A percentile compares a stretch with the other conserved stretches of the same genome.
These are phyloP conservation scores for Acephala macrosclerotiorum DNA, from an alignment of 2,329 filamentous ascomycete genomes.

Conservation along the genomic window DNA sequence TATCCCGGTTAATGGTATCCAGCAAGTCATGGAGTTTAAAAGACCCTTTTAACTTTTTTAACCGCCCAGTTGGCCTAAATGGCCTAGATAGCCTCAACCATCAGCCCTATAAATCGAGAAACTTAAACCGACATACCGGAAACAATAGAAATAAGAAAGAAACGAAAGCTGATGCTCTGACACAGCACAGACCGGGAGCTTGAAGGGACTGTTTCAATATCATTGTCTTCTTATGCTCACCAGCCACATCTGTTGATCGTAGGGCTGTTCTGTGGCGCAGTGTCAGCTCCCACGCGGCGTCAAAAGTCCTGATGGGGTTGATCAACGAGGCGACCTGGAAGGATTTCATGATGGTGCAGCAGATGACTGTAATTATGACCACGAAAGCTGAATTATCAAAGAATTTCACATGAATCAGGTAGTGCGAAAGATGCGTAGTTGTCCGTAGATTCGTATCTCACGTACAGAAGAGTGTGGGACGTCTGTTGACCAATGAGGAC, in stretches of 20 bases:
- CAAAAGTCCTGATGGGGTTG: not conserved
- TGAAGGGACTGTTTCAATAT: constrained; percentile 4
- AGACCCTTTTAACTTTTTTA: not conserved
- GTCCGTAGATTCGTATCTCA: not conserved
- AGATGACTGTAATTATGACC: constrained; percentile 4
- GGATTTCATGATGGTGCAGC: not conserved
- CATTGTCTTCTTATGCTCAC: not conserved
- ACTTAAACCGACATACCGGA: not conserved
- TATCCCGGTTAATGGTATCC: not conserved
- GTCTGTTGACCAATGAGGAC: not conserved
- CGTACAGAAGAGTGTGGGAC: not conserved
- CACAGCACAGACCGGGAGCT: constrained; percentile 7
- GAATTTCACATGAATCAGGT: not conserved
- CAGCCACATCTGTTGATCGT: not conserved
- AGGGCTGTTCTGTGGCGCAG: constrained; percentile 25
- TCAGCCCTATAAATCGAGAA: constrained; percentile 3
- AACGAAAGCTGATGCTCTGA: constrained; percentile 5
- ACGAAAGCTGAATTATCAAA: not conserved
- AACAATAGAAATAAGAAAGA: not conserved
- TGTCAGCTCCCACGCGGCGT: constrained; percentile 1
- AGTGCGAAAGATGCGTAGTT: not conserved
- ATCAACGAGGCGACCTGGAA: not conserved
- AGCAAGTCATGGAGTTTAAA: not conserved
- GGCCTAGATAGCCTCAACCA: not conserved
- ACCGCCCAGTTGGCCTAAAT: not conserved